Conservation (phyloP, 2,329 filamentous ascomycete species). For the Venturia carpophila region DNA sequence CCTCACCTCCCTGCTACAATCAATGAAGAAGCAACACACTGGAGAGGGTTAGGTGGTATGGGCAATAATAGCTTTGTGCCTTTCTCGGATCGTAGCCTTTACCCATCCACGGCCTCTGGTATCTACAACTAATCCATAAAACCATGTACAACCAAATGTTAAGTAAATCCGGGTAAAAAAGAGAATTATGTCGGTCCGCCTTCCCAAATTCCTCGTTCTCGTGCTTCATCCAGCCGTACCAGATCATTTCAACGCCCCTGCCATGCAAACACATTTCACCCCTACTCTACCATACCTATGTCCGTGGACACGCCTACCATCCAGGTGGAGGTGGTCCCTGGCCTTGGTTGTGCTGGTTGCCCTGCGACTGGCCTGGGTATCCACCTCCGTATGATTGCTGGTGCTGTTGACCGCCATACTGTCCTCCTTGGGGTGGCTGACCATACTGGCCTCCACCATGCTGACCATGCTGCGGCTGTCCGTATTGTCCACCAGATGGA, state of each 20-base stretch:
- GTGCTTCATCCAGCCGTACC: background rate
- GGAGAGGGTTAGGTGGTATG: background rate
- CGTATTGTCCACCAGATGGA: conserved; percentile 7
- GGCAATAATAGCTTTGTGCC: background rate
- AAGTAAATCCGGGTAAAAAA: background rate
- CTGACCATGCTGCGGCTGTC: conserved; percentile 8
- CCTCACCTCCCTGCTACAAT: background rate
- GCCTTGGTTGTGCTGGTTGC: conserved; percentile 8
- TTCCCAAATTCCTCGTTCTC: background rate
- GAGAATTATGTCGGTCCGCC: background rate
- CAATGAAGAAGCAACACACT: background rate
- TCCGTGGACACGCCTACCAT: background rate
- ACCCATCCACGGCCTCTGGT: background rate
- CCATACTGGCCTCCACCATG: conserved; percentile 12
- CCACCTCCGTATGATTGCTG: conserved; percentile 10
- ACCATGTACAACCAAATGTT: background rate
- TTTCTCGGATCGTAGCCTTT: background rate
- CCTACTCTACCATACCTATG: background rate
- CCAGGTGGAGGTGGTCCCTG: conserved; percentile 4
- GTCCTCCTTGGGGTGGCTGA: background rate
- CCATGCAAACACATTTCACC: background rate
- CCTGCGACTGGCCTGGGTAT: conserved; percentile 5
- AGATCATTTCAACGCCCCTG: background rate
- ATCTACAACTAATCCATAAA: background rate
- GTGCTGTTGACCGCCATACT: conserved; percentile 6